These are phyloP conservation scores for Cinchona pubescens DNA, from an alignment of 257 asterid species.

Conservation along the genomic window DNA sequence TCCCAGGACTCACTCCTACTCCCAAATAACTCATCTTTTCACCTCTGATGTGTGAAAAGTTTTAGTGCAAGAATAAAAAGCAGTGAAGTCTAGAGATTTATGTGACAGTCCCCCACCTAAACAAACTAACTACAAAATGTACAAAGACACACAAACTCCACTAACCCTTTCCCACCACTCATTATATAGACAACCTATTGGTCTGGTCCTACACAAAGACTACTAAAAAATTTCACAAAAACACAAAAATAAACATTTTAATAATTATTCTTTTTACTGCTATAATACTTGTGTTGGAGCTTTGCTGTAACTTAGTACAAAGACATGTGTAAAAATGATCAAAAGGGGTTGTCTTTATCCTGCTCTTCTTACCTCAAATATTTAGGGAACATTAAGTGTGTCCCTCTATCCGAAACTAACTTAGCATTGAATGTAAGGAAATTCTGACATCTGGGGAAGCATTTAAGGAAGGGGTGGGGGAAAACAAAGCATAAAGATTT, in stretches of 20 bases:
- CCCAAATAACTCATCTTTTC: slow-evolving; percentile 74
- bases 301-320: slow-evolving; percentile 1
- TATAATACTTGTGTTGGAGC: neutral
- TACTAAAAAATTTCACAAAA: neutral
- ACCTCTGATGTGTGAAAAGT: neutral
- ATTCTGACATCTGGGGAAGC: slow-evolving; percentile 38
- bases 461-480: slow-evolving; percentile 33
- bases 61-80: neutral
- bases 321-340: slow-evolving; percentile 20
- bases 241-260: neutral
- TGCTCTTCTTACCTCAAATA: slow-evolving; percentile 1
- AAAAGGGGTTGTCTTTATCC: neutral
- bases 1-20: slow-evolving; percentile 96
- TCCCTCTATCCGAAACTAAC: too few species aligned
- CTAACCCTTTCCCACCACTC: slow-evolving; percentile 37
- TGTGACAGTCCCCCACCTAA: neutral
- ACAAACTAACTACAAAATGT: neutral
- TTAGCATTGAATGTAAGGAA: slow-evolving; percentile 32
- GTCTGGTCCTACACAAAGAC: neutral
- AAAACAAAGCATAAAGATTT: slow-evolving; percentile 26
- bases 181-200: slow-evolving; percentile 32
- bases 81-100: neutral
- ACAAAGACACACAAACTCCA: slow-evolving; percentile 22
- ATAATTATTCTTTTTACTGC: neutral
- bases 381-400: neutral